Evolutionary conservation across 768 basidiomycete species (phyloP), one percentile per base, ranked within the genome.

Genomic region (Tulasnella sp.): DNA sequence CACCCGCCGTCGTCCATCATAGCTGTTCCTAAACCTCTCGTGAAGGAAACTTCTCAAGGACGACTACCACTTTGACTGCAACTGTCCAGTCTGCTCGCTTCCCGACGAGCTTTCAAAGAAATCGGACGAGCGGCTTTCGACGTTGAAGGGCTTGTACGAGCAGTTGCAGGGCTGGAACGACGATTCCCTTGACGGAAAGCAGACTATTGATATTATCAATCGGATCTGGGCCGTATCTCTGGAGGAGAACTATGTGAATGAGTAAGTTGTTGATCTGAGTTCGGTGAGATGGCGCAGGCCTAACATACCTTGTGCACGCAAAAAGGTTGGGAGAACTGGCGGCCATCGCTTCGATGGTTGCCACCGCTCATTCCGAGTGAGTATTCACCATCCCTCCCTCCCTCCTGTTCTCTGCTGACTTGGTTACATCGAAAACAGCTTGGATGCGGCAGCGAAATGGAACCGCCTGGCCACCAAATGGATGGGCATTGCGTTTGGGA

Each of bases 191-290:
- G 83, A 81, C 58, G 89, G 89, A 9, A 76, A 72, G 3, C 85
- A 89, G 75, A 89, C 89, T 2, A 84, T 88, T 77, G 81, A 83
- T 15, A 79, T 85, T 4, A 86, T 86, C 45, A 83, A 84, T 73
- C 80, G 83, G 74, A 90, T 90, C 34, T 91, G 90, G 90, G 77
- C 82, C 9, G 74, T 89, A 11, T 89, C 87, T 38, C 86, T 88
- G 38, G 84, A 87, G 78, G 90, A 91, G 82, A 89, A 88, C 0
- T 91, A 91, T 79, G 87, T 85, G 85, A 90, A 89, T 79, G 90
- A 89, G 82, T 78, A 42, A 15, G 72, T 39, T 9, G 12, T 9
- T 2, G 29, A 39, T 39, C 2, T 11, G 70, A 19, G 7, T 4
- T 52, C 14, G 7, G 6, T 15, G 49, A 5, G 6, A n/a, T 5